Conservation (phyloP, 2,329 filamentous ascomycete genomes). For the Cladophialophora exuberans region DNA sequence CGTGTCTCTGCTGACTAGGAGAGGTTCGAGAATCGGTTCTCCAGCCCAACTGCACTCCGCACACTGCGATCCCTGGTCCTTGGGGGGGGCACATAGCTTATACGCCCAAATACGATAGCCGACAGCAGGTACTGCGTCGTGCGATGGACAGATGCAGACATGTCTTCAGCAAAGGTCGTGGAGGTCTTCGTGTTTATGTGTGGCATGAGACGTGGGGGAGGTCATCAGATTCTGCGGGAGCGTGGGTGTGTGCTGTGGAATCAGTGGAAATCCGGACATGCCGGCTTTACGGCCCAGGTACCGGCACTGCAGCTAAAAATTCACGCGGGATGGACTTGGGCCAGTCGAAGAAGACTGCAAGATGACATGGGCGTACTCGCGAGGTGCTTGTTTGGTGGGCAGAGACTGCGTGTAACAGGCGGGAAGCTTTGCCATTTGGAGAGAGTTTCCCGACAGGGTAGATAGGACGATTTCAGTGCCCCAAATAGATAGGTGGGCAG, state of each 20-base stretch:
- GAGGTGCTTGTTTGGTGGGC: neutral
- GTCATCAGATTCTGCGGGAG: slow-evolving; percentile 4
- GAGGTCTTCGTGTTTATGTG: neutral
- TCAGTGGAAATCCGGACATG: slow-evolving; percentile 1
- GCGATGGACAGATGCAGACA: neutral
- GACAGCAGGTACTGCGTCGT: neutral
- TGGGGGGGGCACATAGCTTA: slow-evolving; percentile 13
- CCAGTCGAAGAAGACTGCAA: neutral
- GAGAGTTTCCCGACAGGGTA: too few relatives aligned
- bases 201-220: slow-evolving; percentile 2
- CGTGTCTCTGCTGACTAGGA: slow-evolving; percentile 1
- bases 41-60: slow-evolving; percentile 4
- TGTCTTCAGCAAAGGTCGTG: neutral
- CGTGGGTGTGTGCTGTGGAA: slow-evolving; percentile 2
- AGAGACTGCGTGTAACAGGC: too few relatives aligned
- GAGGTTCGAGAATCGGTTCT: neutral
- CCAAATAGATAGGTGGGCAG: too few relatives aligned
- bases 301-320: slow-evolving; percentile 5
- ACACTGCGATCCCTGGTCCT: neutral
- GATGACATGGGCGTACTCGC: neutral
- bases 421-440: too few relatives aligned
- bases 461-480: too few relatives aligned
- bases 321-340: slow-evolving; percentile 3
- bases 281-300: slow-evolving; percentile 2
- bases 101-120: slow-evolving; percentile 2